Evolutionary conservation across 495 filamentous ascomycete genomes (phyloP).

Genomic region (Aspergillus affinis): DNA sequence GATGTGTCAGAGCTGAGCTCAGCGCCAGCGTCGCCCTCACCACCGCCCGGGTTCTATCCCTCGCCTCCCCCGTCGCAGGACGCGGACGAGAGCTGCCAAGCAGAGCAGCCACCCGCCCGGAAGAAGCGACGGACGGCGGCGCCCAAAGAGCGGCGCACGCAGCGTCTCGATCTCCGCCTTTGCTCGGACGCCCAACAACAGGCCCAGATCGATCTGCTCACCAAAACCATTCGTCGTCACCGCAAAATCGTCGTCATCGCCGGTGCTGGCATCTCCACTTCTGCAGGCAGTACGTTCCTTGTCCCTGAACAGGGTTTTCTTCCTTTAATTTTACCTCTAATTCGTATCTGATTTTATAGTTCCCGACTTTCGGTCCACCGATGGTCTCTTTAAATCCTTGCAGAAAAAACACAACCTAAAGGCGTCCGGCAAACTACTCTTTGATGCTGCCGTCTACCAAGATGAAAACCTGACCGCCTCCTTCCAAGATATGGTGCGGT

Average conservation of each 20-base stretch:
- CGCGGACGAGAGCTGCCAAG: constrained; percentile 45
- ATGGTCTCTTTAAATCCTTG: constrained; percentile 81
- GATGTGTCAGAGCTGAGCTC: constrained; percentile 60
- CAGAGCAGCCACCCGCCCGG: constrained; percentile 67
- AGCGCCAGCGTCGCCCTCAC: constrained; percentile 54
- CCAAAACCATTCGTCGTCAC: constrained; percentile 78
- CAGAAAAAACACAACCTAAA: constrained; percentile 86
- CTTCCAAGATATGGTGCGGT: constrained; percentile 95
- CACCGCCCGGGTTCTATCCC: constrained; percentile 54
- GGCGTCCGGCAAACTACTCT: constrained; percentile 90
- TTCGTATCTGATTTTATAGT: constrained; percentile 51
- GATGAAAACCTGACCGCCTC: constrained; percentile 80
- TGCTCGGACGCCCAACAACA: constrained; percentile 49
- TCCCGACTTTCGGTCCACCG: constrained; percentile 91
- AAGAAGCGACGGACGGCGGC: constrained; percentile 66
- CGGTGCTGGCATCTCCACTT: constrained; percentile 93
- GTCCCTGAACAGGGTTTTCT: no score
- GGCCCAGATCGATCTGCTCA: constrained; percentile 62
- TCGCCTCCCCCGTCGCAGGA: constrained; percentile 61
- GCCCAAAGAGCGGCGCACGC: constrained; percentile 71
- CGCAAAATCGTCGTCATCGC: constrained; percentile 96
- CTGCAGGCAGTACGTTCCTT: constrained; percentile 76
- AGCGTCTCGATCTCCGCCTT: constrained; percentile 68
- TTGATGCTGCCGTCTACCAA: constrained; percentile 96
- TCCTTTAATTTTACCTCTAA: no score